A percentile compares a stretch with the other conserved stretches of the same genome.
Evolutionary conservation across 805 yeast genomes (phyloP).

Genomic region (Cyberlindnera lachancei): DNA sequence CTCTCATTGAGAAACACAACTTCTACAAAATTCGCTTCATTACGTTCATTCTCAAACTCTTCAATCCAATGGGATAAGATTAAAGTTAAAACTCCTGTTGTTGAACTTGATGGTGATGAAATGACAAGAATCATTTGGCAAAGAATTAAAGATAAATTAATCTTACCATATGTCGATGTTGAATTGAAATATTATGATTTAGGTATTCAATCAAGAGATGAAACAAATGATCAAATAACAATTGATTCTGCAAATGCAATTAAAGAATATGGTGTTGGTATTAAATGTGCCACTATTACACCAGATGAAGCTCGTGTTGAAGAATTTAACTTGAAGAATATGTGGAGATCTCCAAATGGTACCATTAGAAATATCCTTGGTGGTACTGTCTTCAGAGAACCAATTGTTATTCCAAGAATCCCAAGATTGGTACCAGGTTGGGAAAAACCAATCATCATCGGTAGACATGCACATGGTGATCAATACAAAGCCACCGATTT

Average conservation of each 20-base stretch:
- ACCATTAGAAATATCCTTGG: constrained; percentile 93
- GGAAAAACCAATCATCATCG: constrained; percentile 94
- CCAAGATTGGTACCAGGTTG: constrained; percentile 88
- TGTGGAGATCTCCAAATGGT: constrained; percentile 98
- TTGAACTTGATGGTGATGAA: constrained; percentile 97
- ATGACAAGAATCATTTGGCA: constrained; percentile 97
- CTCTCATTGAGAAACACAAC: constrained; percentile 10
- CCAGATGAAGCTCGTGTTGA: constrained; percentile 94
- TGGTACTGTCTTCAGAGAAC: constrained; percentile 96
- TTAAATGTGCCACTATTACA: constrained; percentile 98
- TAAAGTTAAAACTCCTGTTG: constrained; percentile 79
- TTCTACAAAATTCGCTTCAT: constrained; percentile 9
- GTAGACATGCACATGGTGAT: constrained; percentile 96
- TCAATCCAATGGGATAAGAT: constrained; percentile 42
- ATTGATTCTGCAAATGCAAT: constrained; percentile 87
- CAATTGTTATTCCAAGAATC: constrained; percentile 81
- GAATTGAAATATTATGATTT: constrained; percentile 90
- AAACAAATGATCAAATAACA: constrained; percentile 84
- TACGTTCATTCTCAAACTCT: constrained; percentile 16
- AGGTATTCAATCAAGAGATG: constrained; percentile 79
- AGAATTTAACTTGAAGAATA: constrained; percentile 84
- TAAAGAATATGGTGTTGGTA: constrained; percentile 82
- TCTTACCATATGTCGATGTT: constrained; percentile 77
- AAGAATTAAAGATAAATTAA: constrained; percentile 75
- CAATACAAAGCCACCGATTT: constrained; percentile 92